Evolutionary conservation across 1,284 basidiomycete species (phyloP).

Genomic region (Rhodotorula sp.): DNA sequence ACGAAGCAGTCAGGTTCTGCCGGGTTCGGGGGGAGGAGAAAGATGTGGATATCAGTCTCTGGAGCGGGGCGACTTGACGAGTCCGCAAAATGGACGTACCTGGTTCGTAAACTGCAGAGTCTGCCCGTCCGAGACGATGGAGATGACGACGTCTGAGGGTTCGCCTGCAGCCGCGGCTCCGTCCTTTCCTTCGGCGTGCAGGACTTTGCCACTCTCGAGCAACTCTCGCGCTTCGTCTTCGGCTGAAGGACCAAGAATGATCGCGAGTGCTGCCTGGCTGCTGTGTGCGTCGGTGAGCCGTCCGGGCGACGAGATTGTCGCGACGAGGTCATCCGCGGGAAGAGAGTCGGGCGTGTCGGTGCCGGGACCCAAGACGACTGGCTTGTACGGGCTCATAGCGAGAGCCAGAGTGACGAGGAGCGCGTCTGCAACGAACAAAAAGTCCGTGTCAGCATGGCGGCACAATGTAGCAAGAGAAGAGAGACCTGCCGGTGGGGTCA

Average conservation of each 20-base stretch:
- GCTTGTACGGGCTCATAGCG: slow-evolving; percentile 17
- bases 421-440: slow-evolving; percentile 18
- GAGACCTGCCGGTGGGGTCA: slow-evolving; percentile 29
- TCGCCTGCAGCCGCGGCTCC: not conserved
- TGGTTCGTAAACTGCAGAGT: slow-evolving; percentile 26
- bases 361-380: slow-evolving; percentile 28
- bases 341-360: slow-evolving; percentile 6
- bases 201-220: slow-evolving; percentile 18
- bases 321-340: slow-evolving; percentile 6
- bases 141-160: slow-evolving; percentile 24
- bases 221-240: slow-evolving; percentile 19
- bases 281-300: not conserved
- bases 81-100: not conserved
- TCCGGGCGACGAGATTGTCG: slow-evolving; percentile 15
- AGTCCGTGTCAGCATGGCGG: not conserved
- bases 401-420: slow-evolving; percentile 38
- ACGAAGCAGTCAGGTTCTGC: slow-evolving; percentile 36
- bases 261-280: not conserved
- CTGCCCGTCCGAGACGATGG: slow-evolving; percentile 28
- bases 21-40: not conserved
- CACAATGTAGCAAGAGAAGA: not conserved
- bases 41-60: not conserved
- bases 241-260: not conserved
- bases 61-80: no score
- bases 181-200: not conserved